Percentiles rank a stretch among this genome's conserved stretches.
These are phyloP conservation scores for Aurinia saxatilis DNA, from an alignment of 345 rosid species.

Conservation along the genomic window DNA sequence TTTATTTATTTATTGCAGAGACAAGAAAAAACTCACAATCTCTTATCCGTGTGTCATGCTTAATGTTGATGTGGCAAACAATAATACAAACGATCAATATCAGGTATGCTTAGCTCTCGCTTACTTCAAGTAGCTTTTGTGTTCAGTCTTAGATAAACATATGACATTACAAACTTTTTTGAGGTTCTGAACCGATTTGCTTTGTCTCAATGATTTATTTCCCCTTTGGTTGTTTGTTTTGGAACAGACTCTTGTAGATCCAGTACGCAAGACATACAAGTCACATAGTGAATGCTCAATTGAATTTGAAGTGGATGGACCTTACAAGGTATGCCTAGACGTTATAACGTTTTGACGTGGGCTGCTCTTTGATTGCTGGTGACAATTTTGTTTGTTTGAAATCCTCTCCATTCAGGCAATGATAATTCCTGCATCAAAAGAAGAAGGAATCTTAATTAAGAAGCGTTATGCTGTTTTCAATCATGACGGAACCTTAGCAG, in stretches of 20 bases:
- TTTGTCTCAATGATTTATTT: constrained; percentile 12
- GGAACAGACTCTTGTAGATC: constrained; percentile 72
- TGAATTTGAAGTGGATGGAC: constrained; percentile 99
- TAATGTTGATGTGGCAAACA: constrained; percentile 85
- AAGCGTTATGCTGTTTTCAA: constrained; percentile 98
- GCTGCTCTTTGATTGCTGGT: constrained; percentile 13
- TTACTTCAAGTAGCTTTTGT: background rate
- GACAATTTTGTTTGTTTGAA: no score
- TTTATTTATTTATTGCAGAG: constrained; percentile 40
- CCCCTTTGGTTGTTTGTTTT: constrained; percentile 15
- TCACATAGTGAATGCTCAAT: constrained; percentile 95
- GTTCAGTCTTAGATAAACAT: constrained; percentile 1
- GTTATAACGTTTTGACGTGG: constrained; percentile 6
- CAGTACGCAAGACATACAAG: constrained; percentile 61
- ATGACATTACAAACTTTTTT: background rate
- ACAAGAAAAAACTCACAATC: constrained; percentile 74
- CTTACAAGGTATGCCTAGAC: constrained; percentile 72
- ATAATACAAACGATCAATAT: constrained; percentile 93
- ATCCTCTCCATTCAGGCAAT: constrained; percentile 57
- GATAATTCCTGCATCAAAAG: constrained; percentile 99
- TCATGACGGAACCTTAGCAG: constrained; percentile 97
- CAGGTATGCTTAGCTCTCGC: constrained; percentile 47
- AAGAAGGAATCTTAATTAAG: constrained; percentile 89
- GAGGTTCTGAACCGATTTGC: constrained; percentile 13
- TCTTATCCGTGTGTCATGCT: constrained; percentile 99